These are phyloP conservation scores for Wickerhamomyces pijperi DNA, from an alignment of 805 yeast genomes.

Conservation along the genomic window DNA sequence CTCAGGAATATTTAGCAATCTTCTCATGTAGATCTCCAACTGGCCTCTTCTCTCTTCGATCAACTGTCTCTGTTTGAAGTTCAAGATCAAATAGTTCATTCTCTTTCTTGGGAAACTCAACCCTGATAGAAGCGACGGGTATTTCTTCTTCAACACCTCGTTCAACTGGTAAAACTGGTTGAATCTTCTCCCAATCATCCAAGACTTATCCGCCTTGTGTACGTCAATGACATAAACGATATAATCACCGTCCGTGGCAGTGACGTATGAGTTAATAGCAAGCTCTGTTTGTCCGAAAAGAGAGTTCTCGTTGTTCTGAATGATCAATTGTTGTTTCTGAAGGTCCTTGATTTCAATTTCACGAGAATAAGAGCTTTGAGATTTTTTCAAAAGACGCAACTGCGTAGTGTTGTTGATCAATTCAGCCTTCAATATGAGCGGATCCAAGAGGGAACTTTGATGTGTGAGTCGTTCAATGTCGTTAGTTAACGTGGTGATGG, in stretches of 20 bases:
- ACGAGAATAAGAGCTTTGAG: conserved; percentile 51
- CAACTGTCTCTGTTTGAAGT: conserved; percentile 52
- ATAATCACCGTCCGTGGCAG: conserved; percentile 43
- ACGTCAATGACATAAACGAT: conserved; percentile 71
- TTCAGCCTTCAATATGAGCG: conserved; percentile 72
- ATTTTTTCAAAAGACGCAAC: conserved; percentile 53
- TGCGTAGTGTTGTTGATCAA: conserved; percentile 68
- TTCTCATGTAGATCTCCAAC: conserved; percentile 51
- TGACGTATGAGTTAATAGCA: conserved; percentile 36
- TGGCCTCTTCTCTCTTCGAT: conserved; percentile 52
- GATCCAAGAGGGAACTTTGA: conserved; percentile 54
- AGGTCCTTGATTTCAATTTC: conserved; percentile 69
- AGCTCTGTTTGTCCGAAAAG: conserved; percentile 57
- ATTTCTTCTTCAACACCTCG: conserved; percentile 41
- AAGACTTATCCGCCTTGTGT: conserved; percentile 57
- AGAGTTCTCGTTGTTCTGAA: conserved; percentile 74
- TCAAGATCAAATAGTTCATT: conserved; percentile 37
- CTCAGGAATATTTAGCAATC: conserved; percentile 46
- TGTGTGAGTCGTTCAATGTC: conserved; percentile 49
- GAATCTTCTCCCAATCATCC: conserved; percentile 87
- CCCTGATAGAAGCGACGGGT: conserved; percentile 36
- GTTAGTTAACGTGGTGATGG: conserved; percentile 44
- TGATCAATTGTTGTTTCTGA: conserved; percentile 68
- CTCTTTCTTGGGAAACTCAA: conserved; percentile 47
- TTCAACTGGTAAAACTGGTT: conserved; percentile 73